Conservation (phyloP, 2,329 filamentous ascomycete genomes). For the Penicillium sp. region DNA sequence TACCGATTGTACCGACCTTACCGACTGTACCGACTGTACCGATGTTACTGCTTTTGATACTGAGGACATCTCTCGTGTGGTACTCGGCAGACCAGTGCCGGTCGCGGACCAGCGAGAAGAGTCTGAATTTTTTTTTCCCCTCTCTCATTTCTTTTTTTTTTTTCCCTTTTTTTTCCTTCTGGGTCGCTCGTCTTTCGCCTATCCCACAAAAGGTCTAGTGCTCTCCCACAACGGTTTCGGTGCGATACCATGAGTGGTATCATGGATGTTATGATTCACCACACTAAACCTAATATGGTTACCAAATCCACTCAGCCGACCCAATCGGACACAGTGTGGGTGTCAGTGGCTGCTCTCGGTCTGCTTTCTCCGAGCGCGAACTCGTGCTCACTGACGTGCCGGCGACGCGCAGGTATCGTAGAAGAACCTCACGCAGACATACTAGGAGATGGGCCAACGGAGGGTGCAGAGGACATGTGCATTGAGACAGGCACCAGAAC, state of each 20-base stretch:
- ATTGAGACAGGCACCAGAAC: no score
- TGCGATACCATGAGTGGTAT: not conserved
- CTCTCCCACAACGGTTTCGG: no score
- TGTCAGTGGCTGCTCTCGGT: constrained; percentile 8
- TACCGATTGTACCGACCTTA: not conserved
- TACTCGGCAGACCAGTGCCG: constrained; percentile 21
- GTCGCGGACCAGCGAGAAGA: constrained; percentile 4
- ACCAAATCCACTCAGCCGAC: not conserved
- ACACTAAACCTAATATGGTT: not conserved
- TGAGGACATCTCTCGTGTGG: constrained; percentile 5
- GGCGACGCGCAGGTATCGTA: no score
- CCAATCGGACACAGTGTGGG: not conserved
- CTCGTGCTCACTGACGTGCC: constrained; percentile 1
- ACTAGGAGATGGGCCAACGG: no score
- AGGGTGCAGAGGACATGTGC: no score
- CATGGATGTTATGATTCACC: not conserved
- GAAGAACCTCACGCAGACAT: no score
- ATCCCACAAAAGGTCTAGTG: no score
- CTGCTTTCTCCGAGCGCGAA: not conserved
- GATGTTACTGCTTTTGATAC: constrained; percentile 5
- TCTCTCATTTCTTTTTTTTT: not conserved
- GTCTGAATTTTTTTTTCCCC: constrained; percentile 5
- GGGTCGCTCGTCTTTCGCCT: no score
- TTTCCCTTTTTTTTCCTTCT: not conserved
- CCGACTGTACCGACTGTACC: not conserved